phyloP scores from a whole-genome alignment of 176 grass and related monocot genomes.

The Oryza brachyantha region DNA sequence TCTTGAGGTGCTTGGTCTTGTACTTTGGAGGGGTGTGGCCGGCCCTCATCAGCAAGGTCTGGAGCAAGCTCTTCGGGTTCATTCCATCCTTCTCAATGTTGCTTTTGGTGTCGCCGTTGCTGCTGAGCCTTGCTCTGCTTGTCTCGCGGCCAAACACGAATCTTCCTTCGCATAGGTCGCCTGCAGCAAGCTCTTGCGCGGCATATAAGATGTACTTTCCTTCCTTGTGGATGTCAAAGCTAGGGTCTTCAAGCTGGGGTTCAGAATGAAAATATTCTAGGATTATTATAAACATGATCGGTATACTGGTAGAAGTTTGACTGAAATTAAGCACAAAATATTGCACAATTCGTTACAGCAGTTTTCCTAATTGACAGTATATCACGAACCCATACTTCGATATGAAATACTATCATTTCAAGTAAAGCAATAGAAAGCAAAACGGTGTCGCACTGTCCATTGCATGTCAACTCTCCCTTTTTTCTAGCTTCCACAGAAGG shows the following conservation, averaged over 20 bases:
- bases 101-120: constrained; percentile 42
- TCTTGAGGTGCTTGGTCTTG: constrained; percentile 91
- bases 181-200: constrained; percentile 80
- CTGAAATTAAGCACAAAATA: neutral
- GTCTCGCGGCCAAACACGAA: constrained; percentile 91
- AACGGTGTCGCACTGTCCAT: neutral
- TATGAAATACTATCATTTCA: neutral
- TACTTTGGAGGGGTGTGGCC: constrained; percentile 88
- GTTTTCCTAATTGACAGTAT: neutral
- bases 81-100: constrained; percentile 60
- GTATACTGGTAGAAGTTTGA: neutral
- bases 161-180: constrained; percentile 89
- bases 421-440: neutral
- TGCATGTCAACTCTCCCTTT: neutral
- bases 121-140: constrained; percentile 33
- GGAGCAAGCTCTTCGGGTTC: constrained; percentile 87
- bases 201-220: constrained; percentile 85
- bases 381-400: constrained; percentile 11
- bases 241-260: constrained; percentile 77
- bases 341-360: neutral
- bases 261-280: constrained; percentile 9
- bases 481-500: constrained; percentile 3
- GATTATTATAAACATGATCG: constrained; percentile 15
- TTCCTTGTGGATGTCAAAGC: constrained; percentile 85
- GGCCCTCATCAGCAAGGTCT: constrained; percentile 91